Base-by-base conservation (phyloP, 306 rosid species). In the Quercus dentata region DNA sequence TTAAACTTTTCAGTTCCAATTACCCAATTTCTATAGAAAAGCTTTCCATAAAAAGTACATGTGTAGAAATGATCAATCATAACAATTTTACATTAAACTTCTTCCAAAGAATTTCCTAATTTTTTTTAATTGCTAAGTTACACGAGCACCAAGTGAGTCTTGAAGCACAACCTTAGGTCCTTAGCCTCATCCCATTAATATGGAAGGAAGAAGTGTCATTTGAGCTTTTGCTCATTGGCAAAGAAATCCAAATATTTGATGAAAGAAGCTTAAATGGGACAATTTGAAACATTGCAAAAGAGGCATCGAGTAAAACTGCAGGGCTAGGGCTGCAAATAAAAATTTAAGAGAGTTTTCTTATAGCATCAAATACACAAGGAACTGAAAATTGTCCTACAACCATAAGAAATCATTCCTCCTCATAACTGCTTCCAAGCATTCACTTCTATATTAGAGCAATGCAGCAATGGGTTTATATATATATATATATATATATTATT, bases 351-450 rank as follows among this genome's bases (percentile, higher is more conserved):
- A 19, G 46, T 67, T 19, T 33, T 9, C 72, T 15, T 28, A 33
- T 28, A 63, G 17, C 30, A 15, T 5, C 5, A 15, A 61, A 28
- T 5, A 63, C 69, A 63, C 44, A 15, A 62, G 18, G 69, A 62
- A 27, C 44, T 15, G 69, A 28, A 27, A 14, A 28, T 28, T 28
- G 35, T 63, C 69, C 69, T 63, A 18, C 35, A 79, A 46, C 65
- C 46, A 58, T 72, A 61, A 67, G 71, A 46, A 21, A 19, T 63
- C 76, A 82, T 21, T 35, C 15, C 63, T 79, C 56, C 74, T 46
- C 55, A n/a, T 69, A 44, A 21, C 21, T n/a, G 18, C 55, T 41
- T 69, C 55, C 12, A 69, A 41, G 56, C n/a, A 38, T 30, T 64
- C 41, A 30, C 44, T 67, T 7, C 33, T 56, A 19, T 35, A 23